Evolutionary conservation across 169 alveolate species (phyloP).

Genomic region (Plasmodium vivax): DNA sequence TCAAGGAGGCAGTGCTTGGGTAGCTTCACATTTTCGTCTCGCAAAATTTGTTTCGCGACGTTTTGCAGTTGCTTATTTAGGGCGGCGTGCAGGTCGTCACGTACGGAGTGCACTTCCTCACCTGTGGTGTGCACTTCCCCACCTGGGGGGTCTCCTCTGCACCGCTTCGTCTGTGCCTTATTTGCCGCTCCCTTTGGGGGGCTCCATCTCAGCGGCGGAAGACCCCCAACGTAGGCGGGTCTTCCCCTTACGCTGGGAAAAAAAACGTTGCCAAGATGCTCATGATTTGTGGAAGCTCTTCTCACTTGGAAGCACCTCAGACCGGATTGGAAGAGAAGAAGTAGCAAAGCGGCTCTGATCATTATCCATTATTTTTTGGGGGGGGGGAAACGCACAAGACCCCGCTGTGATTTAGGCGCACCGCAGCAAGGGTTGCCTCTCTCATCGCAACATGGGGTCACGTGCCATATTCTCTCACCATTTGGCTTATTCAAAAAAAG

Average conservation of each 20-base stretch:
- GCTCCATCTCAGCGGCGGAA: neutral
- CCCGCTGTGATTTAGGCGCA: neutral
- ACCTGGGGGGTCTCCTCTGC: neutral
- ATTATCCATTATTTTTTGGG: slow-evolving; percentile 42
- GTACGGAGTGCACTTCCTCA: neutral
- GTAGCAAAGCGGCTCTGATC: neutral
- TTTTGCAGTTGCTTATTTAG: slow-evolving; percentile 39
- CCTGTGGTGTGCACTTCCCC: neutral
- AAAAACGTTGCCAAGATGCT: neutral
- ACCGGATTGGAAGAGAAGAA: neutral
- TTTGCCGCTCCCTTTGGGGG: neutral
- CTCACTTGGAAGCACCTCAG: neutral
- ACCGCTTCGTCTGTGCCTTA: neutral
- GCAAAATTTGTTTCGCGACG: neutral
- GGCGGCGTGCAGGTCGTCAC: neutral
- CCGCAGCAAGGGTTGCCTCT: neutral
- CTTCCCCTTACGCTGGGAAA: slow-evolving; percentile 1
- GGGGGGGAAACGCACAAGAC: neutral
- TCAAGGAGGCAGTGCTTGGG: slow-evolving; percentile 51
- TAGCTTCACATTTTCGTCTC: slow-evolving; percentile 16
- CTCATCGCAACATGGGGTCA: neutral
- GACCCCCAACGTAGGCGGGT: neutral
- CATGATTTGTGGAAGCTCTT: neutral
- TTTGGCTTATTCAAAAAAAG: neutral
- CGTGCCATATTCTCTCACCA: neutral